Conservation (phyloP, 257 asterid genomes). For the Capsicum baccatum region DNA sequence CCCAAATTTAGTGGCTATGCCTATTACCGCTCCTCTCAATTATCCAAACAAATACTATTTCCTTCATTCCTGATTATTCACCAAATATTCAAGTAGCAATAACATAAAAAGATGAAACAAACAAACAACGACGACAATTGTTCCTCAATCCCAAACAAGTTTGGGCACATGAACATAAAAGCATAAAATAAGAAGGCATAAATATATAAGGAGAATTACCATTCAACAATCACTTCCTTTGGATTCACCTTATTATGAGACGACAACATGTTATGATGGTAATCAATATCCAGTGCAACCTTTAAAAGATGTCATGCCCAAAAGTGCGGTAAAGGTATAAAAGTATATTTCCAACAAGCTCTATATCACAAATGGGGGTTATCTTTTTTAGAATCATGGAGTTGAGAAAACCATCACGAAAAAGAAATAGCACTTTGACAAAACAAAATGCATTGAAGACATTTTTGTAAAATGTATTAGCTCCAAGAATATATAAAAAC, state of each 20-base stretch:
- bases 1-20: too few relatives aligned
- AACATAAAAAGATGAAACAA: not conserved
- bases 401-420: not conserved
- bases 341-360: not conserved
- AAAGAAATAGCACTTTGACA: not conserved
- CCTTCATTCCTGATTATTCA: not conserved
- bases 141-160: not conserved
- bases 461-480: not conserved
- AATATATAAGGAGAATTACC: conserved; percentile 48
- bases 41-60: not conserved
- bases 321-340: not conserved
- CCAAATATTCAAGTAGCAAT: not conserved
- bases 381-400: not conserved
- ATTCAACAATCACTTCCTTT: conserved; percentile 95
- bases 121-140: not conserved
- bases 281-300: conserved; percentile 98
- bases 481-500: not conserved
- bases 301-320: conserved; percentile 34
- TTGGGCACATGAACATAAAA: not conserved
- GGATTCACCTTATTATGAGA: conserved; percentile 97
- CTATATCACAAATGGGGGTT: not conserved
- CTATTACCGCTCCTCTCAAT: not conserved
- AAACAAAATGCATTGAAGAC: not conserved
- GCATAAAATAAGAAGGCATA: not conserved
- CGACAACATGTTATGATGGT: conserved; percentile 86